These are phyloP conservation scores for Nematocida sp. DNA, from an alignment of 371 early-diverging fungal species.

Conservation along the genomic window DNA sequence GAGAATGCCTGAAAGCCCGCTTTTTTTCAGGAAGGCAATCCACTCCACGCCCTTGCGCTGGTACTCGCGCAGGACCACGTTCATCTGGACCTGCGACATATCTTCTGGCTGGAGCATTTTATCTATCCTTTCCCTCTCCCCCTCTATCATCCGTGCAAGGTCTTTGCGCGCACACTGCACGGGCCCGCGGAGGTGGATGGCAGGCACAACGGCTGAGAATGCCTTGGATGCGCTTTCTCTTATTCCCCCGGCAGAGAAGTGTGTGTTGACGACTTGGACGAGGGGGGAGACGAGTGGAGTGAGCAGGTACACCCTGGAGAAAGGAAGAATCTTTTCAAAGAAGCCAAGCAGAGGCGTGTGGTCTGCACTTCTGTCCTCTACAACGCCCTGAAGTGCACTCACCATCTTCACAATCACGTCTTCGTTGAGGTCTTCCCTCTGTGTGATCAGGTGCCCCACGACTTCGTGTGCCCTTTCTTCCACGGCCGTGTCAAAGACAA, in stretches of 20 bases:
- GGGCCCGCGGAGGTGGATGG: not conserved
- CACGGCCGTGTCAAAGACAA: slow-evolving; percentile 16
- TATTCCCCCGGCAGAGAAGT: not conserved
- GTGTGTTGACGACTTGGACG: slow-evolving; percentile 27
- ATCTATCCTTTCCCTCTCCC: slow-evolving; percentile 39
- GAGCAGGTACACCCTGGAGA: slow-evolving; percentile 2
- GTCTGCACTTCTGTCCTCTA: not conserved
- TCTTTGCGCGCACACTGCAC: not conserved
- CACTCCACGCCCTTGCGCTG: slow-evolving; percentile 64
- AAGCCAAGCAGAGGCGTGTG: slow-evolving; percentile 11
- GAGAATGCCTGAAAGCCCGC: slow-evolving; percentile 61
- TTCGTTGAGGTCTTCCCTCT: slow-evolving; percentile 11
- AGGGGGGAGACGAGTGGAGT: slow-evolving; percentile 11
- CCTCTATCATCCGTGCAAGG: slow-evolving; percentile 39
- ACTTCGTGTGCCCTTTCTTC: not conserved
- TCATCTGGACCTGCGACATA: slow-evolving; percentile 28
- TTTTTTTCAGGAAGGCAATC: slow-evolving; percentile 60
- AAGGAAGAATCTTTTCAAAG: not conserved
- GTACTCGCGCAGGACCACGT: slow-evolving; percentile 59
- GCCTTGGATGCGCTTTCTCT: slow-evolving; percentile 37
- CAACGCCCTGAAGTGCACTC: not conserved
- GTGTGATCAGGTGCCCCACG: not conserved
- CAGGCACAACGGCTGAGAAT: slow-evolving; percentile 13
- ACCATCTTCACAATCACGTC: slow-evolving; percentile 4
- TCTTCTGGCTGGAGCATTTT: slow-evolving; percentile 35